Evolutionary conservation across 192 early-diverging fungal genomes (phyloP).

Genomic region (Backusella sp.): DNA sequence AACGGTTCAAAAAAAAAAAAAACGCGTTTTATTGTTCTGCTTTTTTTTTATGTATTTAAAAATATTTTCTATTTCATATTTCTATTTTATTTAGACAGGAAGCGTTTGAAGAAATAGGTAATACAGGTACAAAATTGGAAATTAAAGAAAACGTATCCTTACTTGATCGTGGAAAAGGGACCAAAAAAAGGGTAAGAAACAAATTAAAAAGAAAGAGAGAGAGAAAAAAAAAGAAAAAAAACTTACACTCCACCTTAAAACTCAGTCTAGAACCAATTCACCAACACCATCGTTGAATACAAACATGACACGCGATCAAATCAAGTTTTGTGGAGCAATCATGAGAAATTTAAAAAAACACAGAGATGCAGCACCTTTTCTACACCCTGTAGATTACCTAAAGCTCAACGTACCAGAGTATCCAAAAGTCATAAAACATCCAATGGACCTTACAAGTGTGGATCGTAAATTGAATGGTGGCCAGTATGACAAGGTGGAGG

Average conservation of each 20-base stretch:
- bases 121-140: no score
- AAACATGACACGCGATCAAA: constrained; percentile 74
- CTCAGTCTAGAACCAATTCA: constrained; percentile 18
- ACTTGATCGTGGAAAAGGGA: no score
- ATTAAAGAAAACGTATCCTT: no score
- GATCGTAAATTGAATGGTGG: constrained; percentile 63
- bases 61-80: no score
- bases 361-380: constrained; percentile 84
- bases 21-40: no score
- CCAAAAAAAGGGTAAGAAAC: no score
- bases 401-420: constrained; percentile 82
- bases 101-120: no score
- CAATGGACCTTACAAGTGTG: constrained; percentile 80
- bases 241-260: not conserved
- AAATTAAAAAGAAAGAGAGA: not conserved
- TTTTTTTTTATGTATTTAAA: no score
- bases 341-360: constrained; percentile 74
- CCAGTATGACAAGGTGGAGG: constrained; percentile 62
- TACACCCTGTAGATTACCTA: constrained; percentile 77
- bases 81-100: no score
- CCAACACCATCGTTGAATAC: constrained; percentile 32
- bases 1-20: no score
- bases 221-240: not conserved
- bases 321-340: constrained; percentile 79
- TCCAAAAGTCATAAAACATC: constrained; percentile 64